These are phyloP conservation scores for Myxozyma mucilagina DNA, from an alignment of 805 yeast species.

Conservation along the genomic window DNA sequence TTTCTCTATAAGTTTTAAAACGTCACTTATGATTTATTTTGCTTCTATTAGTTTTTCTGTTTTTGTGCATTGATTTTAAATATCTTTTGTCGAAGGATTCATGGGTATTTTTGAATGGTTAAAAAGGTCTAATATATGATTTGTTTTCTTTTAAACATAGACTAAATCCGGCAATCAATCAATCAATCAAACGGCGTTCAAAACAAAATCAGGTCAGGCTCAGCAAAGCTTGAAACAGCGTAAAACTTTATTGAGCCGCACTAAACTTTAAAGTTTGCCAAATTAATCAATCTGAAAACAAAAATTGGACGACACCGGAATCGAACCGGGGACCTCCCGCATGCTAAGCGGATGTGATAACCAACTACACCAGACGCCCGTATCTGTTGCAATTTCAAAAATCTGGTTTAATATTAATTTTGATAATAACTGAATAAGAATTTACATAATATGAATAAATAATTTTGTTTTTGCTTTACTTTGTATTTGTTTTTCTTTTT, in stretches of 20 bases:
- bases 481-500: background rate
- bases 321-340: conserved; percentile 38
- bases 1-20: background rate
- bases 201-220: too few species aligned
- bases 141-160: background rate
- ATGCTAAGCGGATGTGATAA: conserved; percentile 37
- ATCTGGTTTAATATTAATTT: background rate
- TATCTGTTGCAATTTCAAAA: background rate
- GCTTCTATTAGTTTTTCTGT: background rate
- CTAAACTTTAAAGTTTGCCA: background rate
- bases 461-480: background rate
- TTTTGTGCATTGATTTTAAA: background rate
- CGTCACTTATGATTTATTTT: background rate
- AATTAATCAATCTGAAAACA: background rate
- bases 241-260: background rate
- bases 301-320: conserved; percentile 33
- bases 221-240: too few species aligned
- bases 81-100: background rate
- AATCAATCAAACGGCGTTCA: too few species aligned
- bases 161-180: too few species aligned
- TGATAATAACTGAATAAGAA: background rate
- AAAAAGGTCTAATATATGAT: background rate
- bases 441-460: too few species aligned
- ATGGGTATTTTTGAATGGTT: background rate
- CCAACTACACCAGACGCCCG: conserved; percentile 38